Evolutionary conservation across 2,329 filamentous ascomycete species (phyloP), one percentile per base, ranked within the genome.

Genomic region (Fusarium ramigenum): DNA sequence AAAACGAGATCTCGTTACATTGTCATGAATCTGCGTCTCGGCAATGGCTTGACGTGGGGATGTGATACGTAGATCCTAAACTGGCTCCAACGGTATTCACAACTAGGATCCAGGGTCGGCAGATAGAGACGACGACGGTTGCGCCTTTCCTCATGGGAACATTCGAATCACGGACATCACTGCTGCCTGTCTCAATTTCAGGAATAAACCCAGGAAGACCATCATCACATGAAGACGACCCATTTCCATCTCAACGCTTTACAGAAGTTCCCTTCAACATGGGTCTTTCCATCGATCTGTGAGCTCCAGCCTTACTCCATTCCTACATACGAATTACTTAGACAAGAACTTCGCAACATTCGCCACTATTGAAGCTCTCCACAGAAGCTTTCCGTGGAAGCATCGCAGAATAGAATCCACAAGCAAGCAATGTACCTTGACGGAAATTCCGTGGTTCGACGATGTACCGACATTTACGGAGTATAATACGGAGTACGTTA

Each of bases 51-150:
- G 46, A 61, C 25, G 36, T 63, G 39, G 28, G 36, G 46, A 42
- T 54, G 50, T 49, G 23, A 53, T 44, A n/a, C n/a, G n/a, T n/a
- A 60, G 54, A 63, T 61, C 46, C 66, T 60, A 53, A 61, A 70
- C 50, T 59, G 63, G 37, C 36, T 71, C 52, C 42, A 57, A 57
- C 53, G 46, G 63, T 39, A 49, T 65, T 39, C 28, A 46, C 44
- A 60, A 44, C 74, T 43, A 42, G 69, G 74, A 72, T 76, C 69
- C 42, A 54, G 74, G 72, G 43, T 73, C 32, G 40, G 49, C 59
- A 66, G 56, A 63, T 75, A 65, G 62, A 72, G 58, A 70, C 58
- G 61, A 67, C 60, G 44, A 52, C 44, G 23, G 53, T 52, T 58
- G 44, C 43, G 61, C 39, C 50, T 61, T 52, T 54, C 42, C 66